Evolutionary conservation across 2,329 filamentous ascomycete genomes (phyloP).

Genomic region (Aspergillus fijiensis): DNA sequence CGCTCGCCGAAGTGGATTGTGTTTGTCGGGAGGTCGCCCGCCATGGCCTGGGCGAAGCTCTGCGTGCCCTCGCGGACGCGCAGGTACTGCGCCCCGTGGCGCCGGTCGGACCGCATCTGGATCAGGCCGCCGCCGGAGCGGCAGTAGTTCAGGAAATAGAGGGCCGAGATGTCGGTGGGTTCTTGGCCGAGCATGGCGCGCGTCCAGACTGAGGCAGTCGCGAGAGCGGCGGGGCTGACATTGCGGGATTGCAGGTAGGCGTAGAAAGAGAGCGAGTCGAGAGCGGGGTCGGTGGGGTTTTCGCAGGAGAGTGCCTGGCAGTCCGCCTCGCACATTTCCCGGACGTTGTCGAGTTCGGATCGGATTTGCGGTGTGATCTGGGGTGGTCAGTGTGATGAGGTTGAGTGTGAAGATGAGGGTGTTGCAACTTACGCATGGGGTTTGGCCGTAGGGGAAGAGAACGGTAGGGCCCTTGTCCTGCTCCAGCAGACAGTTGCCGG

Average conservation of each 20-base stretch:
- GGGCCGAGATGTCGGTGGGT: conserved; percentile 50
- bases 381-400: not conserved
- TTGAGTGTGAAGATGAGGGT: not conserved
- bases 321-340: conserved; percentile 40
- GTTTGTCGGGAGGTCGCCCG: conserved; percentile 31
- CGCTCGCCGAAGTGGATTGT: conserved; percentile 10
- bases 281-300: conserved; percentile 22
- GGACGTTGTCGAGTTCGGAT: conserved; percentile 32
- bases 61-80: conserved; percentile 52
- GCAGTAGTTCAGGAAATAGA: conserved; percentile 59
- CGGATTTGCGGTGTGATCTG: conserved; percentile 25
- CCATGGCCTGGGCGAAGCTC: conserved; percentile 40
- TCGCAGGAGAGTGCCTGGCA: conserved; percentile 36
- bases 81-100: conserved; percentile 55
- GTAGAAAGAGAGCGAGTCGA: conserved; percentile 43
- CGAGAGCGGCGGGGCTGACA: conserved; percentile 29
- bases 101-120: conserved; percentile 54
- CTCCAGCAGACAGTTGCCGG: conserved; percentile 47
- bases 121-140: conserved; percentile 53
- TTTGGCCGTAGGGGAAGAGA: conserved; percentile 21
- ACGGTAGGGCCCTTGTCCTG: conserved; percentile 33
- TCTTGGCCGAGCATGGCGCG: conserved; percentile 54
- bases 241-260: conserved; percentile 37
- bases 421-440: conserved; percentile 3
- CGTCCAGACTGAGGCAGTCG: conserved; percentile 48